These are phyloP conservation scores for Suillus luteus DNA, from an alignment of 768 basidiomycete genomes.

Conservation along the genomic window DNA sequence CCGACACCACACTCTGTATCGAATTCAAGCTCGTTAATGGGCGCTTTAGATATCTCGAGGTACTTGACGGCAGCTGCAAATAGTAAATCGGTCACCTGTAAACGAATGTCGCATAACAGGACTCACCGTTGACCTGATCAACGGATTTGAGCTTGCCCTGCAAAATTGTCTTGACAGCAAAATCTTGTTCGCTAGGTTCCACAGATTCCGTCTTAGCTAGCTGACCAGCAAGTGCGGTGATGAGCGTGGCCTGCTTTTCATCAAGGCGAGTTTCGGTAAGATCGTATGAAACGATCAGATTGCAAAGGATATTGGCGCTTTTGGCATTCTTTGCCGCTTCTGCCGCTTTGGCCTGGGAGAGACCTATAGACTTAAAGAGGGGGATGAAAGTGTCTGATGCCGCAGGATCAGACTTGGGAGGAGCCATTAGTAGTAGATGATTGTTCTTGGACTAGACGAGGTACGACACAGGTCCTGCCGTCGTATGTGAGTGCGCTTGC, in stretches of 20 bases:
- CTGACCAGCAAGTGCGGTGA: slow-evolving; percentile 66
- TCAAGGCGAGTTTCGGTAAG: slow-evolving; percentile 53
- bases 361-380: slow-evolving; percentile 77
- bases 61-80: slow-evolving; percentile 62
- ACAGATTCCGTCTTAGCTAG: slow-evolving; percentile 56
- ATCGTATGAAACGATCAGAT: slow-evolving; percentile 61
- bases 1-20: slow-evolving; percentile 86
- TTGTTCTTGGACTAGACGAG: background rate
- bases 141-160: slow-evolving; percentile 71
- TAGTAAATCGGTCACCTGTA: slow-evolving; percentile 10
- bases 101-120: slow-evolving; percentile 3
- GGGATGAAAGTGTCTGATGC: slow-evolving; percentile 21
- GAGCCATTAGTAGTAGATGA: slow-evolving; percentile 5
- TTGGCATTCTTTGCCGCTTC: slow-evolving; percentile 84
- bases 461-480: background rate
- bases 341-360: slow-evolving; percentile 73
- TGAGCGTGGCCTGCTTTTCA: slow-evolving; percentile 74
- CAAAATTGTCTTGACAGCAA: slow-evolving; percentile 68
- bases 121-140: slow-evolving; percentile 86
- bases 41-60: slow-evolving; percentile 56
- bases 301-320: slow-evolving; percentile 67
- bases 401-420: slow-evolving; percentile 4
- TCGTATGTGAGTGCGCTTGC: background rate
- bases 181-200: slow-evolving; percentile 55
- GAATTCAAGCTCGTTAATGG: slow-evolving; percentile 71